A percentile compares a stretch with the other conserved stretches of the same genome.
These are phyloP conservation scores for Lipomyces japonicus DNA, from an alignment of 805 yeast genomes.

Conservation along the genomic window DNA sequence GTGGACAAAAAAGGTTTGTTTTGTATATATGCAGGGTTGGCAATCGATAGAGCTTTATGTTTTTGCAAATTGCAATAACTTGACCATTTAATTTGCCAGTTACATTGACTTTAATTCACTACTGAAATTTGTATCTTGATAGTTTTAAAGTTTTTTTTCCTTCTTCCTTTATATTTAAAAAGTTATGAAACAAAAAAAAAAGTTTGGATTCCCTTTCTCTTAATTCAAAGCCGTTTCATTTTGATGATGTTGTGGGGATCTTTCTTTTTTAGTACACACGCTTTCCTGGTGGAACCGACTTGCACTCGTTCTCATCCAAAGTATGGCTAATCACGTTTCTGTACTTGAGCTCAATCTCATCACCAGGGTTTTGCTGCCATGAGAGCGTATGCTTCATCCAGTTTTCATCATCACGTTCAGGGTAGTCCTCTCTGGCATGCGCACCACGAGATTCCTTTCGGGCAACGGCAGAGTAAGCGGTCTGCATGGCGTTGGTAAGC, in stretches of 20 bases:
- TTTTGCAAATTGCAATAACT: too few relatives aligned
- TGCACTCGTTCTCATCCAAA: constrained; percentile 87
- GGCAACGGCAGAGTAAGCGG: constrained; percentile 89
- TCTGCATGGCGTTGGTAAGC: constrained; percentile 94
- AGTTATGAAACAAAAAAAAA: neutral
- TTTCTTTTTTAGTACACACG: constrained; percentile 70
- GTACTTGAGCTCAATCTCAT: constrained; percentile 69
- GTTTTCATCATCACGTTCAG: constrained; percentile 89
- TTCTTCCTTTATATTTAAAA: too few relatives aligned
- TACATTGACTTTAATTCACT: too few relatives aligned
- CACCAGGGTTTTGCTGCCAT: constrained; percentile 76
- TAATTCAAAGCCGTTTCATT: too few relatives aligned
- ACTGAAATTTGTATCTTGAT: too few relatives aligned
- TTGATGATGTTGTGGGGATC: too few relatives aligned
- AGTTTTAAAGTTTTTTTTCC: too few relatives aligned
- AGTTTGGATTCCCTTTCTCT: neutral
- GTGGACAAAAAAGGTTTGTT: too few relatives aligned
- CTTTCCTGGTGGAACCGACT: constrained; percentile 93
- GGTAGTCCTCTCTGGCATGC: constrained; percentile 97
- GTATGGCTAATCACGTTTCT: constrained; percentile 80
- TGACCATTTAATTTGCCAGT: too few relatives aligned
- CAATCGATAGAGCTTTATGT: too few relatives aligned
- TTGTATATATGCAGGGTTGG: too few relatives aligned
- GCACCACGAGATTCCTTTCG: constrained; percentile 99
- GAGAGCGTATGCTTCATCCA: constrained; percentile 98